Percentiles rank a stretch among this genome's conserved stretches.
phyloP scores from a whole-genome alignment of 2,329 filamentous ascomycete species.

The Clonostachys sp. region DNA sequence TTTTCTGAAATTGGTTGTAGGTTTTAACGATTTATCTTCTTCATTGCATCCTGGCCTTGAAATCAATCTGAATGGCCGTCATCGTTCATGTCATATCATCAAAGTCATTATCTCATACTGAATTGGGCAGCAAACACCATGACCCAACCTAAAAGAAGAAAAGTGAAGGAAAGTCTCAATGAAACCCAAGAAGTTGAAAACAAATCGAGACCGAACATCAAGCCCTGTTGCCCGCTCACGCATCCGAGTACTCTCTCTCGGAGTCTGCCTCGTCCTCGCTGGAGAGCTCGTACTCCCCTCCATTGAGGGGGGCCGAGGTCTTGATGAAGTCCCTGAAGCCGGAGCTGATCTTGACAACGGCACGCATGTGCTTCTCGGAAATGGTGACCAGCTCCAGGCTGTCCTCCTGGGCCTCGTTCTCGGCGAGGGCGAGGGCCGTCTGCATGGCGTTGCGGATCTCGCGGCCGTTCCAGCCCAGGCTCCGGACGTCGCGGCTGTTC shows the following conservation, averaged over 20 bases:
- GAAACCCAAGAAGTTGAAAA: too few relatives aligned
- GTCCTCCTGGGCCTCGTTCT: slow-evolving; percentile 31
- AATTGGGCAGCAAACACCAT: too few relatives aligned
- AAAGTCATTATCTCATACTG: too few relatives aligned
- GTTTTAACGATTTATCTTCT: too few relatives aligned
- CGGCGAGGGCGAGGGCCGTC: slow-evolving; percentile 37
- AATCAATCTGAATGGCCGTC: too few relatives aligned
- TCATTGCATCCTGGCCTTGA: too few relatives aligned
- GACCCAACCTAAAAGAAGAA: too few relatives aligned
- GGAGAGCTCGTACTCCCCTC: not conserved
- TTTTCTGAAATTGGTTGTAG: too few relatives aligned
- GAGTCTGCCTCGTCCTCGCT: not conserved
- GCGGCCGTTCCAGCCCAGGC: slow-evolving; percentile 34
- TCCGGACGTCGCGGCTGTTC: slow-evolving; percentile 24
- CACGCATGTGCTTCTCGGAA: slow-evolving; percentile 22
- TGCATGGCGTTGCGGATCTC: slow-evolving; percentile 38
- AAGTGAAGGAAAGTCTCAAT: too few relatives aligned
- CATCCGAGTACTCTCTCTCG: not conserved
- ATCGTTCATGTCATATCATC: too few relatives aligned
- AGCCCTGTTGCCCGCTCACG: too few relatives aligned
- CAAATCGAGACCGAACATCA: too few relatives aligned
- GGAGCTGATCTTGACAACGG: slow-evolving; percentile 26
- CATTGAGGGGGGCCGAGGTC: not conserved
- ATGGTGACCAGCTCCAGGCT: slow-evolving; percentile 19
- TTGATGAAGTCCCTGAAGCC: slow-evolving; percentile 19